Base-by-base conservation (phyloP, 495 filamentous ascomycete genomes). In the Xylaria intraflava region DNA sequence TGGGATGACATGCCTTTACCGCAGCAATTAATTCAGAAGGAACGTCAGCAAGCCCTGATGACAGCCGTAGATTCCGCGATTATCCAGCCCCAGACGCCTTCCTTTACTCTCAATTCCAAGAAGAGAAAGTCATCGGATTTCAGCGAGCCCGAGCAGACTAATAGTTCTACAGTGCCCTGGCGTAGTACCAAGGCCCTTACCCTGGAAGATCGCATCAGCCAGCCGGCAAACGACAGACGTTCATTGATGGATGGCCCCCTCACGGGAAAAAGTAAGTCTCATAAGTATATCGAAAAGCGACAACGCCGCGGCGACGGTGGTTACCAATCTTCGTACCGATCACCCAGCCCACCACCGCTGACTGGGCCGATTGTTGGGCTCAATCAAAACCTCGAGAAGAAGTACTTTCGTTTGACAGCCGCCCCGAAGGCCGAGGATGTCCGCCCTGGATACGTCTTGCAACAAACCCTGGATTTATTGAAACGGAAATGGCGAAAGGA, bases 401-500 rank as follows among this genome's bases (percentile, higher is more conserved):
- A 78, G 59, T 99, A 95, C 66, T 87, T 97, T 64, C 89, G 93
- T 23, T 78, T 99, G 68, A 99, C 93, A 6, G 82, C 90, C 36
- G 81, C 89, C 2, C 92, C 93, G 1, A 87, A 90, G 51, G 85
- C 93, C 23, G 81, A 88, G 55, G 82, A 83, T 47, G 93, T 99
- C 30, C 90, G 93, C 16, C 94, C 93, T n/a, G 70, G 92, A 56
- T 71, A 73, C 39, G 72, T 99, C 20, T 75, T 99, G 40, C 79
- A 84, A 55, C 83, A 90, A 65, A 90, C 94, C 12, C 69, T 97
- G 62, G 89, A 94, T 52, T 69, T 93, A 22, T 70, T 99, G 61
- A 95, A 94, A 74, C 86, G 83, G 71, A 97, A 94, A 71, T 98
- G 93, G 93, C 87, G 82, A 61, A 81, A 83, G 58, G 91, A 97